These are phyloP conservation scores for Tagetes patula DNA, from an alignment of 129 eudicot species.

Conservation along the genomic window DNA sequence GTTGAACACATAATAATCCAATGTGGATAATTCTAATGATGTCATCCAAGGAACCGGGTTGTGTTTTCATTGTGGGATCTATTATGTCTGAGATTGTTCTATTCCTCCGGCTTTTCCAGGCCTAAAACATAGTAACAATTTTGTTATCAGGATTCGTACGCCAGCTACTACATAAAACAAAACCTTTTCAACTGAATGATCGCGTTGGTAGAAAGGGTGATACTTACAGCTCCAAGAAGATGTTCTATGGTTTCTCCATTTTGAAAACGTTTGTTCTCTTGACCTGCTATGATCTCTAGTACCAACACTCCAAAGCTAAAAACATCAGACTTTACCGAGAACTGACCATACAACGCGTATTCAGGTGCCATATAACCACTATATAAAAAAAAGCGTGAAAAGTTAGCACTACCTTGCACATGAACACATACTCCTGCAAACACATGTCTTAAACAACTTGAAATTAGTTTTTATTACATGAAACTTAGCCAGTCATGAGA, in stretches of 20 bases:
- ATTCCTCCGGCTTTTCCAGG: not conserved
- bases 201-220: not conserved
- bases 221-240: not conserved
- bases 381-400: not conserved
- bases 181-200: not conserved
- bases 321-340: not conserved
- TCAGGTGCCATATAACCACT: slow-evolving; percentile 5
- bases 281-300: not conserved
- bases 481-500: not conserved
- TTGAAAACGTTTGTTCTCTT: not conserved
- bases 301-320: not conserved
- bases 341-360: not conserved
- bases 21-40: not conserved
- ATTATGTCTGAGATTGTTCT: not conserved
- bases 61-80: not conserved
- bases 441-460: not conserved
- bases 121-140: not conserved
- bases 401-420: not conserved
- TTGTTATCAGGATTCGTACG: too few relatives aligned
- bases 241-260: not conserved
- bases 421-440: not conserved
- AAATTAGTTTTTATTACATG: not conserved
- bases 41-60: not conserved
- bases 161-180: not conserved
- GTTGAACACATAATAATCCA: not conserved